phyloP scores from a whole-genome alignment of 345 rosid genomes.

The Mercurialis annua region DNA sequence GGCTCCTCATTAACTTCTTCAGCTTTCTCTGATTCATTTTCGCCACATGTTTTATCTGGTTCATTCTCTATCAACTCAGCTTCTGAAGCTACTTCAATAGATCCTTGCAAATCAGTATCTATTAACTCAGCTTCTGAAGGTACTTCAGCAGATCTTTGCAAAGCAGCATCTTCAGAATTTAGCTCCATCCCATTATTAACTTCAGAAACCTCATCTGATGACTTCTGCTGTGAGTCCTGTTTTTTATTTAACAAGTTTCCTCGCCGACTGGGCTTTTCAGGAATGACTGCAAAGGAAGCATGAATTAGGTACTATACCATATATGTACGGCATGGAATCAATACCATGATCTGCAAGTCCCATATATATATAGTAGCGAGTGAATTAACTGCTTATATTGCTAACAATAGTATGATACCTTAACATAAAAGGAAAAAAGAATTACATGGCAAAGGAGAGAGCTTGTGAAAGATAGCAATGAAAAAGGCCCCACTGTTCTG shows the following conservation, averaged over 20 bases:
- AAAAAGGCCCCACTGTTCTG: conserved; percentile 95
- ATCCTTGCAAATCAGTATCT: conserved; percentile 30
- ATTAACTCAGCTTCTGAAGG: conserved; percentile 38
- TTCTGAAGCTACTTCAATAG: conserved; percentile 29
- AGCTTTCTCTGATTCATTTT: conserved; percentile 34
- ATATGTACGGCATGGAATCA: background rate
- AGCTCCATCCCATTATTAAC: conserved; percentile 28
- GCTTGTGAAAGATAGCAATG: conserved; percentile 76
- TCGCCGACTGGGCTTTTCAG: conserved; percentile 33
- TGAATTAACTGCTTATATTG: background rate
- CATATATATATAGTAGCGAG: background rate
- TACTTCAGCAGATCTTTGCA: conserved; percentile 35
- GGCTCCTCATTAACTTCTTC: conserved; percentile 34
- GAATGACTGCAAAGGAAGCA: conserved; percentile 34
- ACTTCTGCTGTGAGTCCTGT: conserved; percentile 28
- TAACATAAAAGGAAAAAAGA: background rate
- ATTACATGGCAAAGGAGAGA: conserved; percentile 71
- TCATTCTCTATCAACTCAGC: conserved; percentile 27
- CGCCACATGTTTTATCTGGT: conserved; percentile 28
- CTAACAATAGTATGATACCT: background rate
- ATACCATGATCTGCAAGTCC: background rate
- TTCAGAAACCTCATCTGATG: conserved; percentile 29
- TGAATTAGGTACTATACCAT: background rate
- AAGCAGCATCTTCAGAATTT: conserved; percentile 30
- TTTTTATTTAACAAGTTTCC: conserved; percentile 22